Evolutionary conservation across 371 early-diverging fungal species (phyloP).

Genomic region (Basidiobolus heterosporus): DNA sequence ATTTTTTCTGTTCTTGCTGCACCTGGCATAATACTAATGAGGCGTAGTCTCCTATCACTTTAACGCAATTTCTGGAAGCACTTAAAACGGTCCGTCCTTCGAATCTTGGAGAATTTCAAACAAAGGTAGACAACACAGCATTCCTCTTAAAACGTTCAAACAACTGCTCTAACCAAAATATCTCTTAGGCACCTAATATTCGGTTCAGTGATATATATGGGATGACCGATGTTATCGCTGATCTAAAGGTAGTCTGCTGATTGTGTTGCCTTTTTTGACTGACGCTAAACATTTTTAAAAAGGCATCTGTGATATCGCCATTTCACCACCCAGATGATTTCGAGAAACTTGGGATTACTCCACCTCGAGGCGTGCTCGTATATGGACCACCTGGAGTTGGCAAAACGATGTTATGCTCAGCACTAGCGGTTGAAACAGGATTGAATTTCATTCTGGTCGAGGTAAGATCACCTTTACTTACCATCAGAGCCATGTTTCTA

Average conservation of each 20-base stretch:
- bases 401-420: conserved; percentile 94
- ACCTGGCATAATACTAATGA: too few species aligned
- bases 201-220: conserved; percentile 48
- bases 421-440: conserved; percentile 71
- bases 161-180: conserved; percentile 10
- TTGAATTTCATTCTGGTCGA: conserved; percentile 63
- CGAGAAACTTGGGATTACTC: conserved; percentile 68
- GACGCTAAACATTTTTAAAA: conserved; percentile 1
- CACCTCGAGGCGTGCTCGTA: conserved; percentile 90
- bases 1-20: neutral
- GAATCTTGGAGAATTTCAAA: conserved; percentile 31
- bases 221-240: conserved; percentile 36
- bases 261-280: neutral
- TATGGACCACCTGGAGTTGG: conserved; percentile 99
- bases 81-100: conserved; percentile 32
- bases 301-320: conserved; percentile 30
- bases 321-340: conserved; percentile 77
- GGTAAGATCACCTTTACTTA: conserved; percentile 10
- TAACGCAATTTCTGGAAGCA: conserved; percentile 5
- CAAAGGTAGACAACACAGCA: conserved; percentile 18
- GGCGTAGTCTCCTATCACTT: too few species aligned
- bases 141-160: conserved; percentile 1
- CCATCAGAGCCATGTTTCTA: neutral
- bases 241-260: conserved; percentile 22
- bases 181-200: conserved; percentile 31